Base-by-base conservation (phyloP, 495 filamentous ascomycete genomes). In the Coniosporium apollinis region DNA sequence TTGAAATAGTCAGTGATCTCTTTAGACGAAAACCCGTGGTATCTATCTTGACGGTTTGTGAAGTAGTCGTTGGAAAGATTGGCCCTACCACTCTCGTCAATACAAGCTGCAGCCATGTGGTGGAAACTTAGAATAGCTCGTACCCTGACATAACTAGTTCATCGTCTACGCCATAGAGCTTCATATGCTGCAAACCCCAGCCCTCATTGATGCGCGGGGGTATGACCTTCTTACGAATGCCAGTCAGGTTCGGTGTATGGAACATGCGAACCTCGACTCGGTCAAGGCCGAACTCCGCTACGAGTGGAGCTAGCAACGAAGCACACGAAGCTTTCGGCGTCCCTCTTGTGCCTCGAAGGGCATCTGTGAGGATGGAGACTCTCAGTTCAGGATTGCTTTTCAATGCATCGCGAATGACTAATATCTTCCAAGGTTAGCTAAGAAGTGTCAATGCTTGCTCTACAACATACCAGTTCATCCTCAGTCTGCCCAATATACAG, bases 171-270 rank as follows among this genome's bases (percentile, higher is more conserved):
- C 91, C 89, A 45, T 99, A 99, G 0, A 99, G 67, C 65, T 99
- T 99, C 83, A 99, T 99, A 50, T 99, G 89, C 50, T 99, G 89
- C 28, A 99, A 59, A 10, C 89, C 89, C 87, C 89, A 99, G 22
- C 89, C 89, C 54, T 99, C 89, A 46, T 99, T 99, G 50, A 96
- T 83, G 7, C 89, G 69, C 43, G 72, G 76, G 2, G 89, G 89
- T 28, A 96, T 67, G 44, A 80, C 52, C 45, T 70, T 72, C 62
- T 96, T 96, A 30, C 75, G 70, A 29, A 86, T 43, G 0, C 89
- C 91, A 0, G 80, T 94, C 19, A 99, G 58, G 45, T 96, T 99
- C 2, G 89, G 91, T 1, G 91, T 96, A 57, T 99, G 89, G 55
- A 85, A 96, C 83, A 96, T 85, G 33, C 85, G 77, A 42, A 99